A percentile compares a stretch with the other conserved stretches of the same genome.
phyloP scores from a whole-genome alignment of 805 yeast genomes.

The Yarrowia hollandica region DNA sequence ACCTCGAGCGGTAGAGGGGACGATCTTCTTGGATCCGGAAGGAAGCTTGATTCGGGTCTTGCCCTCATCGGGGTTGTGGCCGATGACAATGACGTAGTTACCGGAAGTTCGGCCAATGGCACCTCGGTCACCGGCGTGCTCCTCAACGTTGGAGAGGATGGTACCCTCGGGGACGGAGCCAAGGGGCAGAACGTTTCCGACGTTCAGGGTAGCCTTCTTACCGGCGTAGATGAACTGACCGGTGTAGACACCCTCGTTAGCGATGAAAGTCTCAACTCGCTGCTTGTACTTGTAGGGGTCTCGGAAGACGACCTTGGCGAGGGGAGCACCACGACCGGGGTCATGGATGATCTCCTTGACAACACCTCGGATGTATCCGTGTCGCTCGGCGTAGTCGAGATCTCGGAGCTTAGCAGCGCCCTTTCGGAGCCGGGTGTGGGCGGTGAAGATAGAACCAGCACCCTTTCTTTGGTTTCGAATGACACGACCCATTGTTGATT shows the following conservation, averaged over 20 bases:
- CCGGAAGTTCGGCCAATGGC: constrained; percentile 99
- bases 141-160: constrained; percentile 96
- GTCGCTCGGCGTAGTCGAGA: constrained; percentile 98
- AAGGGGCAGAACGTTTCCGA: constrained; percentile 94
- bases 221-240: constrained; percentile 99
- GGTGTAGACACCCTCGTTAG: constrained; percentile 99
- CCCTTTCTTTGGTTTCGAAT: constrained; percentile 99
- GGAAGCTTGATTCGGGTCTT: constrained; percentile 99
- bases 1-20: constrained; percentile 97
- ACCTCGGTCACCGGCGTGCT: constrained; percentile 99
- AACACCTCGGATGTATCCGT: constrained; percentile 99
- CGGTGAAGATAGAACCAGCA: constrained; percentile 99
- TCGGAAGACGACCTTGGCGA: constrained; percentile 98
- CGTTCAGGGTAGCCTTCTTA: constrained; percentile 92
- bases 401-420: constrained; percentile 99
- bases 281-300: constrained; percentile 98
- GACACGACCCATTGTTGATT: constrained; percentile 56
- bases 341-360: constrained; percentile 99
- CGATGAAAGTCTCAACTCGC: constrained; percentile 98
- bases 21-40: constrained; percentile 97
- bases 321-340: constrained; percentile 99
- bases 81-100: constrained; percentile 97
- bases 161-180: constrained; percentile 99
- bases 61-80: constrained; percentile 99
- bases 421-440: constrained; percentile 99